These are phyloP conservation scores for Penicillium daleae DNA, from an alignment of 495 filamentous ascomycete species.

Conservation along the genomic window DNA sequence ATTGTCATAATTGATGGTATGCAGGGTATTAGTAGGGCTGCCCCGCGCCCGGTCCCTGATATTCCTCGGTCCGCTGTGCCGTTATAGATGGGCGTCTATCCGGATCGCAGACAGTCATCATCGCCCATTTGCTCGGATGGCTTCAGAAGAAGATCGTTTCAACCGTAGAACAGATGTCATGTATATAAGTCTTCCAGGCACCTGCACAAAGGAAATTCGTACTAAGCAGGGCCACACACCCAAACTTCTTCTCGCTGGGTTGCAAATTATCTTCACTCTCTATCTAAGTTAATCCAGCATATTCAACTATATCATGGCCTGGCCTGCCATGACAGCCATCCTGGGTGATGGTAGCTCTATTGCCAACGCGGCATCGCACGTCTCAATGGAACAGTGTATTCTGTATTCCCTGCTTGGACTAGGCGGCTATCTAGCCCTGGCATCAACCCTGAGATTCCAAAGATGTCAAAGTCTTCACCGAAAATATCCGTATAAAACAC, in stretches of 20 bases:
- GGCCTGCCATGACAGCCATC: not conserved
- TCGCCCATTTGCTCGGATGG: not conserved
- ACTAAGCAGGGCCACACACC: too few relatives aligned
- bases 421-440: slow-evolving; percentile 26
- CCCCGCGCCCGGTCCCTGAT: slow-evolving; percentile 12
- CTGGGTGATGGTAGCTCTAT: not conserved
- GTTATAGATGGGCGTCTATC: not conserved
- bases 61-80: slow-evolving; percentile 22
- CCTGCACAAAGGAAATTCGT: not conserved
- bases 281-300: too few relatives aligned
- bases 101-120: not conserved
- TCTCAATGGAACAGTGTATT: slow-evolving; percentile 9
- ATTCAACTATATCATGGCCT: slow-evolving; percentile 13
- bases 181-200: not conserved
- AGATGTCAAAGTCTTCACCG: slow-evolving; percentile 45
- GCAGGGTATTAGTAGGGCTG: not conserved
- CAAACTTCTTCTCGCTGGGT: too few relatives aligned
- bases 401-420: slow-evolving; percentile 16
- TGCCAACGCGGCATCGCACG: not conserved
- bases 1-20: not conserved
- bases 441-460: slow-evolving; percentile 49
- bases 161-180: not conserved
- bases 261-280: too few relatives aligned
- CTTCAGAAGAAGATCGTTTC: not conserved
- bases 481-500: slow-evolving; percentile 51